Evolutionary conservation across 495 filamentous ascomycete genomes (phyloP).

Genomic region (Hyaloscypha bicolor): DNA sequence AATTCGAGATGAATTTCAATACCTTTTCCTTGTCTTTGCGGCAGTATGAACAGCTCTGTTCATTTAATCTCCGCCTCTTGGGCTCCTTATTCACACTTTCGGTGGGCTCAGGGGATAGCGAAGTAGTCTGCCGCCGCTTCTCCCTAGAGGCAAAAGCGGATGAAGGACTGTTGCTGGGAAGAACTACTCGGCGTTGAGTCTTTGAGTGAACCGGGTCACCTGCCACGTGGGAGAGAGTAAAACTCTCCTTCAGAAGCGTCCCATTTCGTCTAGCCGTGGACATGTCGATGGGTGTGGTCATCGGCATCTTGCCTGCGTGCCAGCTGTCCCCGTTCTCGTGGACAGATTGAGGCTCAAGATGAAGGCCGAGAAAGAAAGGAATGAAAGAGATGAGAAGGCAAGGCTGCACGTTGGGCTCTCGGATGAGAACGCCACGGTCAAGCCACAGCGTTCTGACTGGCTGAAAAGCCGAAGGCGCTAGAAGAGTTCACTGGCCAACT

Average conservation of each 20-base stretch:
- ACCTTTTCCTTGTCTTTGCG: not conserved
- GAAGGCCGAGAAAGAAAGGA: too few species aligned
- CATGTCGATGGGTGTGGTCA: too few species aligned
- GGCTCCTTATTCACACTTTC: not conserved
- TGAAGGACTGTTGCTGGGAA: not conserved
- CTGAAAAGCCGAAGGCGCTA: too few species aligned
- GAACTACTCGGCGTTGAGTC: not conserved
- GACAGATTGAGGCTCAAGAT: too few species aligned
- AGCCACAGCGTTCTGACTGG: too few species aligned
- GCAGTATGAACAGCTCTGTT: not conserved
- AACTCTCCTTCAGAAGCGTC: not conserved
- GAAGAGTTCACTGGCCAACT: too few species aligned
- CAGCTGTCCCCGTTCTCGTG: too few species aligned
- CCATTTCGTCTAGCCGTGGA: not conserved
- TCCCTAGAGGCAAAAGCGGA: not conserved
- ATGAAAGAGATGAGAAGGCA: too few species aligned
- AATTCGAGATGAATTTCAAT: not conserved
- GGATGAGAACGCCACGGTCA: too few species aligned
- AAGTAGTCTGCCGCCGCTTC: not conserved
- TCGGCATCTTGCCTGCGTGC: too few species aligned
- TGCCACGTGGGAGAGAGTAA: not conserved
- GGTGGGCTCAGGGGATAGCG: not conserved
- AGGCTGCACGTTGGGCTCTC: too few species aligned
- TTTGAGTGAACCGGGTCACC: not conserved
- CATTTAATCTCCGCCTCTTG: not conserved